A percentile compares a stretch with the other conserved stretches of the same genome.
Conservation (phyloP, 495 filamentous ascomycete genomes). For the Penicillium parvum region DNA sequence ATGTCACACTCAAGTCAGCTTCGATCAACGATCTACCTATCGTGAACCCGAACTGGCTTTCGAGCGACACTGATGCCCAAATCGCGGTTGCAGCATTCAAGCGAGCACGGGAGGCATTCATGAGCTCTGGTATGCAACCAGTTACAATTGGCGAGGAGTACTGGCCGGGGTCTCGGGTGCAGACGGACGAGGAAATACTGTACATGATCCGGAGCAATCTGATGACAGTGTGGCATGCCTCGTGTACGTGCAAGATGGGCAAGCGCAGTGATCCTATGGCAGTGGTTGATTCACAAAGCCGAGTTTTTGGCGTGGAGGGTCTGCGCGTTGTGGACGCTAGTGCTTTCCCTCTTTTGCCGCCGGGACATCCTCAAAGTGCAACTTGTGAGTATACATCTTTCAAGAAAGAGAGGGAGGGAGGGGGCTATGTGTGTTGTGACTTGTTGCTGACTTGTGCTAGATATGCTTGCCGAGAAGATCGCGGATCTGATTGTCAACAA, state of each 20-base stretch:
- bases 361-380: too few relatives aligned
- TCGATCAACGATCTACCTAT: conserved; percentile 43
- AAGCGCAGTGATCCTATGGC: too few relatives aligned
- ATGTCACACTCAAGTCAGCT: conserved; percentile 45
- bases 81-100: conserved; percentile 51
- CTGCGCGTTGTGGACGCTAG: too few relatives aligned
- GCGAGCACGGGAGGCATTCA: conserved; percentile 44
- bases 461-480: too few relatives aligned
- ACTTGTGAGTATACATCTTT: too few relatives aligned
- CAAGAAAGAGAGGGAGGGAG: too few relatives aligned
- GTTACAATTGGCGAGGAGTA: conserved; percentile 44
- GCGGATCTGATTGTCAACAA: too few relatives aligned
- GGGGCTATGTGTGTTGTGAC: too few relatives aligned
- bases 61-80: conserved; percentile 44
- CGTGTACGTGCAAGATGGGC: conserved; percentile 48
- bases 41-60: conserved; percentile 54
- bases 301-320: too few relatives aligned
- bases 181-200: conserved; percentile 51
- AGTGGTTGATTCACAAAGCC: too few relatives aligned
- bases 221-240: conserved; percentile 48
- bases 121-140: conserved; percentile 34
- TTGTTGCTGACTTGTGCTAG: too few relatives aligned
- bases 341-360: too few relatives aligned
- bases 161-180: conserved; percentile 42
- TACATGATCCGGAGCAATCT: conserved; percentile 34